Percentiles rank a stretch among this genome's conserved stretches.
phyloP scores from a whole-genome alignment of 768 basidiomycete species.

The Serendipita sp. region DNA sequence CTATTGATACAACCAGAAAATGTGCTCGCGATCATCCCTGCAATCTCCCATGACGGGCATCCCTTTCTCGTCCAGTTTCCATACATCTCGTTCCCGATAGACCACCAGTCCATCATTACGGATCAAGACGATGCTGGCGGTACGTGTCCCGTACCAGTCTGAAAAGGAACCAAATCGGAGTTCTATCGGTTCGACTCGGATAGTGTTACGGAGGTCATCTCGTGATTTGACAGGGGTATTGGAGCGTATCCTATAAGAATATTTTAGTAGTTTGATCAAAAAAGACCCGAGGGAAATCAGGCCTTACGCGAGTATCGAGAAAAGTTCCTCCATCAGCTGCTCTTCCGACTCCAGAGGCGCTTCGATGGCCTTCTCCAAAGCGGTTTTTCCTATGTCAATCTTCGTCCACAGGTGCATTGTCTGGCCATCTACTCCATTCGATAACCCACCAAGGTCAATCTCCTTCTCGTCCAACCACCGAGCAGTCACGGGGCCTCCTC shows the following conservation, averaged over 20 bases:
- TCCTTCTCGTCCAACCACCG: conserved; percentile 39
- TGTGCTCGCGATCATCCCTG: neutral
- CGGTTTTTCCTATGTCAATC: conserved; percentile 39
- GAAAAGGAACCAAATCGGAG: conserved; percentile 3
- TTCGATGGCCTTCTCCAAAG: conserved; percentile 31
- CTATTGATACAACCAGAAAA: neutral
- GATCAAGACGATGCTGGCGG: conserved; percentile 58
- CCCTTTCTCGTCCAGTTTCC: conserved; percentile 24
- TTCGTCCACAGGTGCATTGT: conserved; percentile 59
- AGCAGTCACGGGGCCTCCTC: conserved; percentile 39
- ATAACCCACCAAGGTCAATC: conserved; percentile 41
- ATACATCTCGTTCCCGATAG: conserved; percentile 61
- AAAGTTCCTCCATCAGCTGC: conserved; percentile 41
- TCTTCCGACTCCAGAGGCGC: conserved; percentile 30
- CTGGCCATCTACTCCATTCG: conserved; percentile 58
- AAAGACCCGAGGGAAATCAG: conserved; percentile 17
- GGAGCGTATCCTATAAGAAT: neutral
- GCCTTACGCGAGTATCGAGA: conserved; percentile 52
- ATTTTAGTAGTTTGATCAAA: neutral
- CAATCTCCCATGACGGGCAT: neutral
- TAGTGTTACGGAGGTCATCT: neutral
- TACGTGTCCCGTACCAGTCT: conserved; percentile 47
- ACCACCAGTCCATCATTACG: conserved; percentile 40
- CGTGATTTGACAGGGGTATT: neutral
- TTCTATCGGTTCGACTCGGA: neutral